Evolutionary conservation across 192 early-diverging fungal species (phyloP).

Genomic region (Gaertneriomyces semiglobifer): DNA sequence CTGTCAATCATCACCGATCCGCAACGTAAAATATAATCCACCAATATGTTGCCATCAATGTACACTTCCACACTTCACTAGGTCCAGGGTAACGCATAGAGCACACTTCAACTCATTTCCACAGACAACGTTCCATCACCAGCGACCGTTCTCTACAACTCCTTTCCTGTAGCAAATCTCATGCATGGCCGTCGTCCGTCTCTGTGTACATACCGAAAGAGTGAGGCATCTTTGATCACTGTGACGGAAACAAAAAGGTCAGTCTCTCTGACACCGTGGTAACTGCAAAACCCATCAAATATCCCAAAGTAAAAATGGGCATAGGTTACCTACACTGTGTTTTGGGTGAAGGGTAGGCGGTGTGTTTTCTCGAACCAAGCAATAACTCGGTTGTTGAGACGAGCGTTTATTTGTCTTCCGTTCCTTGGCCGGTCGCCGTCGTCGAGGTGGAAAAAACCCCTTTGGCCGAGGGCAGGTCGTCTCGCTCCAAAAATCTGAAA

Average conservation of each 20-base stretch:
- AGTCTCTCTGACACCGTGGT: not conserved
- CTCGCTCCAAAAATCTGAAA: too few species aligned
- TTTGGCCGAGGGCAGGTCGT: too few species aligned
- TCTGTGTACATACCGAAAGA: constrained; percentile 36
- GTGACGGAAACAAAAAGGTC: not conserved
- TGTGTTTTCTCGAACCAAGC: constrained; percentile 20
- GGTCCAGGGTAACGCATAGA: not conserved
- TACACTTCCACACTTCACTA: too few species aligned
- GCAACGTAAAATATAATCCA: not conserved
- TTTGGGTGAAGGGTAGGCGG: not conserved
- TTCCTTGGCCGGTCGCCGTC: too few species aligned
- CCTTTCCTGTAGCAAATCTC: too few species aligned
- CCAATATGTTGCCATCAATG: not conserved
- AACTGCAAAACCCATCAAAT: not conserved
- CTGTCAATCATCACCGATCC: not conserved
- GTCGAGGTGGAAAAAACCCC: too few species aligned
- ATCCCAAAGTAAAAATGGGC: not conserved
- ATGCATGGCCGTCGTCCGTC: not conserved
- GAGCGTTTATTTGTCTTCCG: not conserved
- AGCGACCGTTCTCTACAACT: not conserved
- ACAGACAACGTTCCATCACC: not conserved
- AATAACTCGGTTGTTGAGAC: constrained; percentile 2
- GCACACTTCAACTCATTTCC: not conserved
- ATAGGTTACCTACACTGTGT: not conserved
- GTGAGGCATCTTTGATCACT: constrained; percentile 39